Evolutionary conservation across 2,329 filamentous ascomycete genomes (phyloP).

Genomic region (Calonectria henricotiae): DNA sequence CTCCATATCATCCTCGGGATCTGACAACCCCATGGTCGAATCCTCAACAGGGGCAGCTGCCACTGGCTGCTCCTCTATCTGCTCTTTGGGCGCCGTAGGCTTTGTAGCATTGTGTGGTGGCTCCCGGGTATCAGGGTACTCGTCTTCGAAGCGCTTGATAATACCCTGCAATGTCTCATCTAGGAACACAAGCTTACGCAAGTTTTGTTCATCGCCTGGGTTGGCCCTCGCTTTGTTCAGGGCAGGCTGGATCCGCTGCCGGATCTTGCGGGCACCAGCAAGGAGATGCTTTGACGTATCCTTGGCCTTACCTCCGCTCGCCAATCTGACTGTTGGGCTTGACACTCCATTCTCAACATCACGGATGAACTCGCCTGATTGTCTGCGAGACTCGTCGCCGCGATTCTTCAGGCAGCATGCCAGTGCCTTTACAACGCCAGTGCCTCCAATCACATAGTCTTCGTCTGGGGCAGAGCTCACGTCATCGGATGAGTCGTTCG

Average conservation of each 20-base stretch:
- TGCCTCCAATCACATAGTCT: conserved; percentile 96
- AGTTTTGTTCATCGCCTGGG: conserved; percentile 80
- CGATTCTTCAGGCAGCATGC: conserved; percentile 91
- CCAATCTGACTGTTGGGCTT: conserved; percentile 61
- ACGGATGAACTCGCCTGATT: conserved; percentile 69
- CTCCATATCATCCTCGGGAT: conserved; percentile 67
- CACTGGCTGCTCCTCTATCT: conserved; percentile 45
- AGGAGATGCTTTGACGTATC: conserved; percentile 95
- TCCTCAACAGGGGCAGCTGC: conserved; percentile 56
- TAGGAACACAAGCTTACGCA: conserved; percentile 89
- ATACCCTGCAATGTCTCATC: conserved; percentile 91
- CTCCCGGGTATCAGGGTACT: conserved; percentile 89
- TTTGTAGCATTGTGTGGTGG: conserved; percentile 35
- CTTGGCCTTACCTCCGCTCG: conserved; percentile 77
- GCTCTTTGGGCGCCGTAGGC: conserved; percentile 38
- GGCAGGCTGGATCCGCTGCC: conserved; percentile 85
- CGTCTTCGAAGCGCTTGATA: conserved; percentile 95
- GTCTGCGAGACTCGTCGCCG: conserved; percentile 72
- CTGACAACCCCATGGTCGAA: conserved; percentile 60
- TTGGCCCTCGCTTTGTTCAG: conserved; percentile 81
- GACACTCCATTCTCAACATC: conserved; percentile 70
- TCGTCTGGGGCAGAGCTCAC: conserved; percentile 85
- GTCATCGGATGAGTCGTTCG: conserved; percentile 71
- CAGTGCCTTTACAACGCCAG: conserved; percentile 94
- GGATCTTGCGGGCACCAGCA: conserved; percentile 90